Conservation (phyloP, 2,329 filamentous ascomycete genomes). For the Penicillium polonicum region DNA sequence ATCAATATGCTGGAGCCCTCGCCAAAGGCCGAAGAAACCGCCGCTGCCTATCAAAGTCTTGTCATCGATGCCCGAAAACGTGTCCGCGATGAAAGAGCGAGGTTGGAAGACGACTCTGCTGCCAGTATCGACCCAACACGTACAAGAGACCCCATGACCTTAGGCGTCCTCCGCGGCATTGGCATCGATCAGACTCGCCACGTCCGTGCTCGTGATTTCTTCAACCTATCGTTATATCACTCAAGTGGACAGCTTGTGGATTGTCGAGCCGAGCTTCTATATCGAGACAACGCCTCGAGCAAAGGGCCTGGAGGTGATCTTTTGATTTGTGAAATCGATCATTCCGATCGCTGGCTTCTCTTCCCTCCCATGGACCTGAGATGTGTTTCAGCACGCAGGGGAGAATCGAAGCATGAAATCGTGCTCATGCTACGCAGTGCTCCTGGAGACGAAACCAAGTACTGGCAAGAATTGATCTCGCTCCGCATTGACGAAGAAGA, state of each 20-base stretch:
- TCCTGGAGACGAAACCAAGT: slow-evolving; percentile 54
- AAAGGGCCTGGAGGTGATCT: slow-evolving; percentile 72
- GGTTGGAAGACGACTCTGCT: slow-evolving; percentile 83
- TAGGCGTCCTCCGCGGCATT: slow-evolving; percentile 69
- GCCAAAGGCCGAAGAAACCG: slow-evolving; percentile 57
- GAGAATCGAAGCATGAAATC: slow-evolving; percentile 69
- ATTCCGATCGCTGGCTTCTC: slow-evolving; percentile 74
- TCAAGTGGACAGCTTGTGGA: slow-evolving; percentile 87
- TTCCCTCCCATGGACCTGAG: slow-evolving; percentile 81
- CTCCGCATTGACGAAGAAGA: slow-evolving; percentile 73
- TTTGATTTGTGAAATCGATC: slow-evolving; percentile 88
- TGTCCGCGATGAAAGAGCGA: slow-evolving; percentile 68
- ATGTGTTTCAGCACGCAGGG: slow-evolving; percentile 75
- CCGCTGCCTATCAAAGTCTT: slow-evolving; percentile 66
- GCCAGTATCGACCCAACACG: slow-evolving; percentile 77
- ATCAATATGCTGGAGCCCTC: slow-evolving; percentile 47
- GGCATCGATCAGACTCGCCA: slow-evolving; percentile 73
- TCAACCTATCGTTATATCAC: slow-evolving; percentile 79
- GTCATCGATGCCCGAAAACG: slow-evolving; percentile 74
- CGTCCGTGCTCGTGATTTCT: slow-evolving; percentile 86
- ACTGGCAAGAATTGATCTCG: slow-evolving; percentile 84
- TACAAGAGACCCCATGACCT: slow-evolving; percentile 72
- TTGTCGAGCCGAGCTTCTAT: slow-evolving; percentile 82
- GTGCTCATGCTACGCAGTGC: slow-evolving; percentile 82
- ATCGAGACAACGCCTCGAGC: slow-evolving; percentile 74